A percentile compares a stretch with the other conserved stretches of the same genome.
Conservation (phyloP, 192 early-diverging fungal genomes). For the Oehlia diaphana region DNA sequence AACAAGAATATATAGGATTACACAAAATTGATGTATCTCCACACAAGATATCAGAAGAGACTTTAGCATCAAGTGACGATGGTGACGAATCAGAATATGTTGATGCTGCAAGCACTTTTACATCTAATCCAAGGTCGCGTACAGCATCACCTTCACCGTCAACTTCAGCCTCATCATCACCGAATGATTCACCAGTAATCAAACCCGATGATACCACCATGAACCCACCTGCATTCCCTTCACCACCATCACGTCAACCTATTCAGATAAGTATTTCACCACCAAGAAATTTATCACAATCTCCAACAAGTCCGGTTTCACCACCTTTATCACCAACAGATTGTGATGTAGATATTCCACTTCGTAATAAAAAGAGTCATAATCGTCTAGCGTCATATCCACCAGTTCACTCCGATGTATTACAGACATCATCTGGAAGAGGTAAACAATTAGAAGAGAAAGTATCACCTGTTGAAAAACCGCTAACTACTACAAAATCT, state of each 20-base stretch:
- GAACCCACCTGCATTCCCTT: neutral
- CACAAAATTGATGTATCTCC: slow-evolving; percentile 4
- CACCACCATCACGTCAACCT: neutral
- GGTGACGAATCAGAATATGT: slow-evolving; percentile 23
- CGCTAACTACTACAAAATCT: neutral
- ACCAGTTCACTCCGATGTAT: neutral
- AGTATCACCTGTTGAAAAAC: neutral
- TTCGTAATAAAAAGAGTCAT: neutral
- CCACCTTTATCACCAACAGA: slow-evolving; percentile 14
- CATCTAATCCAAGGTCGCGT: slow-evolving; percentile 12
- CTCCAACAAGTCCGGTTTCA: neutral
- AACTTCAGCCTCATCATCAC: neutral
- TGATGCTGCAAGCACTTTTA: slow-evolving; percentile 8
- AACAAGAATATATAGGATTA: neutral
- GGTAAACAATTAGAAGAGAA: neutral
- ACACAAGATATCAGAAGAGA: neutral
- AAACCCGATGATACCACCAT: slow-evolving; percentile 20
- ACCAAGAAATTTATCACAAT: neutral
- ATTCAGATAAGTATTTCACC: neutral
- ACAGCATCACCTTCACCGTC: slow-evolving; percentile 17
- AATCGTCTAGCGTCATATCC: neutral
- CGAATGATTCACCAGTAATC: slow-evolving; percentile 9
- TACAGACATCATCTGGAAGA: neutral
- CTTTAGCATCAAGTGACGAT: slow-evolving; percentile 10
- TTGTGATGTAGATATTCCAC: neutral